Conservation (phyloP, 2,329 filamentous ascomycete species). For the Raffaelea albimanens region DNA sequence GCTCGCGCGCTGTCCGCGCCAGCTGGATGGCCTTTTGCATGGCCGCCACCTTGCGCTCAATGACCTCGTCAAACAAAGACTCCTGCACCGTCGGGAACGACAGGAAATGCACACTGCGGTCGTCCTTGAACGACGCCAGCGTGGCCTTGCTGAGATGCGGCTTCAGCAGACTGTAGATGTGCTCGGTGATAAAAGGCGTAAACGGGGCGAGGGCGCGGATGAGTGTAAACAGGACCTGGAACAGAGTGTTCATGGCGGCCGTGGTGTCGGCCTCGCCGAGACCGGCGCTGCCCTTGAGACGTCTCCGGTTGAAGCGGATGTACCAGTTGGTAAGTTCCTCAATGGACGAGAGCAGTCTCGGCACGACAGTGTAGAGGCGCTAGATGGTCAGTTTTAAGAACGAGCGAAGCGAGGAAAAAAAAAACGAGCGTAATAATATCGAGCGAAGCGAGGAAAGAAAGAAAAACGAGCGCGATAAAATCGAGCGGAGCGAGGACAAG, state of each 20-base stretch:
- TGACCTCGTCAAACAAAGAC: slow-evolving; percentile 76
- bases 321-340: slow-evolving; percentile 92
- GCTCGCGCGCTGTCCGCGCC: slow-evolving; percentile 75
- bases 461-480: neutral
- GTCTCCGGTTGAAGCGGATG: slow-evolving; percentile 86
- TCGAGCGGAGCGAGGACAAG: neutral
- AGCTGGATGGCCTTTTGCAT: slow-evolving; percentile 98
- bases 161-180: slow-evolving; percentile 77
- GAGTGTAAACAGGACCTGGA: slow-evolving; percentile 85
- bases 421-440: neutral
- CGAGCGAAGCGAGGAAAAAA: neutral
- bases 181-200: slow-evolving; percentile 90
- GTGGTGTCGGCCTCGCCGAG: slow-evolving; percentile 74
- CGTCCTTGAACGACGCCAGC: slow-evolving; percentile 52
- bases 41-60: slow-evolving; percentile 76
- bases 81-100: slow-evolving; percentile 79
- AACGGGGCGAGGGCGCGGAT: slow-evolving; percentile 86
- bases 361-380: slow-evolving; percentile 81
- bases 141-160: slow-evolving; percentile 68
- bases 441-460: neutral
- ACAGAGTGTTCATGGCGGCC: slow-evolving; percentile 87
- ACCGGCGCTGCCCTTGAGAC: slow-evolving; percentile 83
- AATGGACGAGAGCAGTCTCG: slow-evolving; percentile 70
- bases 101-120: slow-evolving; percentile 86
- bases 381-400: neutral